These are phyloP conservation scores for Chimonanthus salicifolius DNA, from an alignment of 164 flowering plant genomes.

Conservation along the genomic window DNA sequence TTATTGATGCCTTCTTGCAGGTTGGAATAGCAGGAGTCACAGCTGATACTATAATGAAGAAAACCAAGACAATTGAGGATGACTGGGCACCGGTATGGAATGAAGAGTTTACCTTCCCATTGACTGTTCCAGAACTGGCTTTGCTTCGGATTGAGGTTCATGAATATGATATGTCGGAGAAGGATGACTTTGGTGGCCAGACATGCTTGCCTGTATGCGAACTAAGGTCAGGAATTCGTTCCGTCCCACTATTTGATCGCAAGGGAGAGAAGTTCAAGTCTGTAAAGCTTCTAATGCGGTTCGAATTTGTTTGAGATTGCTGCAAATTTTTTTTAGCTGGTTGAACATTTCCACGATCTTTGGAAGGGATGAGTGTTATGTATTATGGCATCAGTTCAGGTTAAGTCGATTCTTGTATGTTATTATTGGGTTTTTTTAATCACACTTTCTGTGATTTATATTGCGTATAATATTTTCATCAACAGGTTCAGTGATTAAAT, in stretches of 20 bases:
- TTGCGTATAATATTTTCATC: no score
- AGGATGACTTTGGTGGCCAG: constrained; percentile 53
- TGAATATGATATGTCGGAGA: constrained; percentile 37
- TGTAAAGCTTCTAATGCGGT: constrained; percentile 44
- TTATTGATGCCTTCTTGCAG: constrained; percentile 15
- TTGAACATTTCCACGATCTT: not conserved
- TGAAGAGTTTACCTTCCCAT: constrained; percentile 37
- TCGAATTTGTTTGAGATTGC: constrained; percentile 16
- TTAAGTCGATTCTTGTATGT: no score
- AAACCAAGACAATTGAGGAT: constrained; percentile 29
- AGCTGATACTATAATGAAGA: constrained; percentile 32
- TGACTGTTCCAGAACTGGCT: constrained; percentile 48
- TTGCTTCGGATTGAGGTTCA: constrained; percentile 46
- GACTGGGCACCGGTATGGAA: constrained; percentile 47
- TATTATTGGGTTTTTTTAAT: no score
- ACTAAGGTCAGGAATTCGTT: constrained; percentile 37
- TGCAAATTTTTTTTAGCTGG: not conserved
- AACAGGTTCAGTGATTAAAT: no score
- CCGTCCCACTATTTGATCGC: constrained; percentile 31
- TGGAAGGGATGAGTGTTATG: no score
- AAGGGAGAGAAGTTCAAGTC: constrained; percentile 33
- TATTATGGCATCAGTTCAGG: no score
- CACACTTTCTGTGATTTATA: no score
- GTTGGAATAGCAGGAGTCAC: constrained; percentile 47
- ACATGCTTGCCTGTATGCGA: constrained; percentile 42